These are phyloP conservation scores for Sanghuangporus weigelae DNA, from an alignment of 1,284 basidiomycete genomes.

Conservation along the genomic window DNA sequence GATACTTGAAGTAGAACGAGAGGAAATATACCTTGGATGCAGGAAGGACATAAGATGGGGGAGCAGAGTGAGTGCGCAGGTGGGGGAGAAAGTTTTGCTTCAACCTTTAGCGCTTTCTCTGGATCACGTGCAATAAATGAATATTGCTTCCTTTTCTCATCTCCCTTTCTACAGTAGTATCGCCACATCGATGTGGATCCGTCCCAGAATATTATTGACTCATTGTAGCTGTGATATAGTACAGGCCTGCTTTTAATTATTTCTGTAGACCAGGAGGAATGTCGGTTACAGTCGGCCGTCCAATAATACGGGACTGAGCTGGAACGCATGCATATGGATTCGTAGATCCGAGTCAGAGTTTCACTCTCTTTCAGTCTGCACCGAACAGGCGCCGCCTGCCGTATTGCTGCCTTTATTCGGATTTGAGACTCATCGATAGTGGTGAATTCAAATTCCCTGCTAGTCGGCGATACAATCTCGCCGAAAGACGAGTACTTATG, in stretches of 20 bases:
- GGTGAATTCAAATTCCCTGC: not conserved
- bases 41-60: slow-evolving; percentile 14
- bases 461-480: not conserved
- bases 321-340: too few relatives aligned
- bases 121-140: not conserved
- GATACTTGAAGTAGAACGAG: not conserved
- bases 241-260: too few relatives aligned
- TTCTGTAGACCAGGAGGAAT: too few relatives aligned
- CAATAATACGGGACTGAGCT: too few relatives aligned
- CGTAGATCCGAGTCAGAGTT: too few relatives aligned
- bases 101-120: not conserved
- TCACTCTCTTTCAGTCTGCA: not conserved
- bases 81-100: slow-evolving; percentile 6
- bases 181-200: not conserved
- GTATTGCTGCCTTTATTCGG: not conserved
- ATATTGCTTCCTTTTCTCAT: not conserved
- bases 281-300: too few relatives aligned
- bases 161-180: not conserved
- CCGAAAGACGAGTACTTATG: not conserved
- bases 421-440: not conserved
- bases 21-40: slow-evolving; percentile 13
- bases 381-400: not conserved
- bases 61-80: not conserved
- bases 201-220: not conserved
- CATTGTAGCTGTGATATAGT: too few relatives aligned